phyloP scores from a whole-genome alignment of 192 early-diverging fungal genomes.

The Backusella tuberculispora region DNA sequence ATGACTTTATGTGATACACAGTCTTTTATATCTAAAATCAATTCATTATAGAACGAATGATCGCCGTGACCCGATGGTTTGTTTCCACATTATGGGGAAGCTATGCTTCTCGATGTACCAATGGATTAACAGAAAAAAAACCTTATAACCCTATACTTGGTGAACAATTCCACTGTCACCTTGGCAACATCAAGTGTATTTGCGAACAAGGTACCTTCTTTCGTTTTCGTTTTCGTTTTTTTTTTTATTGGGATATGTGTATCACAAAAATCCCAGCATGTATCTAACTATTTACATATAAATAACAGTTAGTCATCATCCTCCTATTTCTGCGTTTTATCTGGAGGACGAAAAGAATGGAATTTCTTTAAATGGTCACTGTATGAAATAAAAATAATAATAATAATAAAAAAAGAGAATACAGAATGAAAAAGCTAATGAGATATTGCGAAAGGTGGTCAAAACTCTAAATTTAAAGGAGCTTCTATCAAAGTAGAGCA shows the following conservation, averaged over 20 bases:
- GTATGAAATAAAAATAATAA: no score
- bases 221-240: background rate
- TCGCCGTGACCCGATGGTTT: conserved; percentile 79
- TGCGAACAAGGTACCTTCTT: conserved; percentile 70
- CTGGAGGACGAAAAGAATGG: conserved; percentile 65
- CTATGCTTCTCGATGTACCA: conserved; percentile 69
- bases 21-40: background rate
- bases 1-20: background rate
- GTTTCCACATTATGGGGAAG: conserved; percentile 82
- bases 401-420: no score
- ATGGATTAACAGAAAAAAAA: conserved; percentile 75
- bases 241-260: no score
- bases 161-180: conserved; percentile 64
- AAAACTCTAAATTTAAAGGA: conserved; percentile 66
- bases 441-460: conserved; percentile 36
- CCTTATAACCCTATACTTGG: conserved; percentile 68
- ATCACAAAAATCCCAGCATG: no score
- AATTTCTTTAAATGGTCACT: conserved; percentile 66
- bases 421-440: background rate
- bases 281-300: background rate
- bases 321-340: conserved; percentile 70
- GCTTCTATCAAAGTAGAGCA: conserved; percentile 69
- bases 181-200: conserved; percentile 56
- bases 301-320: conserved; percentile 70
- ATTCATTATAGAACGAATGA: conserved; percentile 61